Conservation (phyloP, 139 green algal species). For the Chlamydomonas asymmetrica region DNA sequence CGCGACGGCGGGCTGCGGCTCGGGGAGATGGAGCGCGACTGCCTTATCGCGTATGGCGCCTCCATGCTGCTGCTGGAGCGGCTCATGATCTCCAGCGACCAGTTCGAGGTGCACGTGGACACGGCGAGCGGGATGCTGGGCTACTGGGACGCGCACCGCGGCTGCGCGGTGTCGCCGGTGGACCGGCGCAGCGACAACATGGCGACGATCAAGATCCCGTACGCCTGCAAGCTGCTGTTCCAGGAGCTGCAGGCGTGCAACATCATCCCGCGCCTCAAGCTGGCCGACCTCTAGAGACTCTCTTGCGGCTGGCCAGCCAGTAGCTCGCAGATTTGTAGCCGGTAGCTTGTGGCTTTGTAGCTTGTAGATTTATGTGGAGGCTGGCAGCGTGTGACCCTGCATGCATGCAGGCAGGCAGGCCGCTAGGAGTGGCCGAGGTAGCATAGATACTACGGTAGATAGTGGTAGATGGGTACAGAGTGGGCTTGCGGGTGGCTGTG, state of each 20-base stretch:
- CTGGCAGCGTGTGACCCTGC: too few relatives aligned
- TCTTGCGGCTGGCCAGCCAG: too few relatives aligned
- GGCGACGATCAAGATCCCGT: slow-evolving; percentile 89
- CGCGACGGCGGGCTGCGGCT: slow-evolving; percentile 91
- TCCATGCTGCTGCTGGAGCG: slow-evolving; percentile 95
- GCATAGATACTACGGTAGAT: too few relatives aligned
- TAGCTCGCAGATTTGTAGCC: too few relatives aligned
- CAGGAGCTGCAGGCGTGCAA: slow-evolving; percentile 96
- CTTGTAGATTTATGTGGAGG: too few relatives aligned
- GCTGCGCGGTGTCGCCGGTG: slow-evolving; percentile 69
- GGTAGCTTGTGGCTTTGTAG: too few relatives aligned
- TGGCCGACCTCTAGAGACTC: slow-evolving; percentile 64
- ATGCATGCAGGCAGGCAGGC: too few relatives aligned
- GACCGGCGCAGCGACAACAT: slow-evolving; percentile 71
- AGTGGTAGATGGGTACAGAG: too few relatives aligned
- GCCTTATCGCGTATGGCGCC: slow-evolving; percentile 86
- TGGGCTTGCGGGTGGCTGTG: too few relatives aligned
- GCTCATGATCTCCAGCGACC: slow-evolving; percentile 95
- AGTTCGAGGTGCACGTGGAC: slow-evolving; percentile 96
- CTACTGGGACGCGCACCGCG: slow-evolving; percentile 78
- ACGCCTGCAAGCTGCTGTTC: slow-evolving; percentile 97
- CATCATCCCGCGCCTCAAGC: slow-evolving; percentile 84
- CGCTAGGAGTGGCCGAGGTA: too few relatives aligned
- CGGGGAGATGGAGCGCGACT: slow-evolving; percentile 99
- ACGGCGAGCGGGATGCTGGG: slow-evolving; percentile 91